Evolutionary conservation across 192 early-diverging fungal genomes (phyloP).

Genomic region (Rhizophagus clarus): DNA sequence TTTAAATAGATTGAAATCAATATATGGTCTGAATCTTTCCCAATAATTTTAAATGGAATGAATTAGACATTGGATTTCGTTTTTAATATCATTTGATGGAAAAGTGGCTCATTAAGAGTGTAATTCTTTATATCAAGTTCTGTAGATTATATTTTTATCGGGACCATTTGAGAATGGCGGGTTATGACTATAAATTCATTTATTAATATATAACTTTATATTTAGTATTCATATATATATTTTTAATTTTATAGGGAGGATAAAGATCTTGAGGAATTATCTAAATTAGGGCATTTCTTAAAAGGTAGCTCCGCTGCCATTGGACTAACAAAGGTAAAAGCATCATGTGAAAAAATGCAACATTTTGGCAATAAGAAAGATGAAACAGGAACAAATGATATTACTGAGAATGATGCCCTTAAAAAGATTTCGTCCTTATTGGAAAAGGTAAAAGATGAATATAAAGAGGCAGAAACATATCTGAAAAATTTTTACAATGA

Average conservation of each 20-base stretch:
- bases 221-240: too few species aligned
- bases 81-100: neutral
- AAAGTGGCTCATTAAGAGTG: neutral
- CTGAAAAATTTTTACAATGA: slow-evolving; percentile 70
- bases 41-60: neutral
- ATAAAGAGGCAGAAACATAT: slow-evolving; percentile 69
- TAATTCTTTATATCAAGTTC: neutral
- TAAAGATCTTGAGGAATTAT: slow-evolving; percentile 70
- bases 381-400: slow-evolving; percentile 47
- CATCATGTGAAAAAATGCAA: slow-evolving; percentile 89
- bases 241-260: slow-evolving; percentile 37
- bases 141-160: neutral
- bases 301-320: slow-evolving; percentile 90
- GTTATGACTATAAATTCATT: too few species aligned
- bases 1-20: neutral
- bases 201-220: too few species aligned
- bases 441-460: slow-evolving; percentile 64
- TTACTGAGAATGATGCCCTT: slow-evolving; percentile 61
- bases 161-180: too few species aligned
- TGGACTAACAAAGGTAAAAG: slow-evolving; percentile 77
- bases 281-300: slow-evolving; percentile 85
- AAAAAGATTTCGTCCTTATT: slow-evolving; percentile 57
- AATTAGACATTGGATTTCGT: neutral
- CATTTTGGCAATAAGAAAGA: slow-evolving; percentile 70
- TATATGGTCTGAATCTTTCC: neutral